Conservation (phyloP, 2,329 filamentous ascomycete species). For the Penicillium sclerotigenum region DNA sequence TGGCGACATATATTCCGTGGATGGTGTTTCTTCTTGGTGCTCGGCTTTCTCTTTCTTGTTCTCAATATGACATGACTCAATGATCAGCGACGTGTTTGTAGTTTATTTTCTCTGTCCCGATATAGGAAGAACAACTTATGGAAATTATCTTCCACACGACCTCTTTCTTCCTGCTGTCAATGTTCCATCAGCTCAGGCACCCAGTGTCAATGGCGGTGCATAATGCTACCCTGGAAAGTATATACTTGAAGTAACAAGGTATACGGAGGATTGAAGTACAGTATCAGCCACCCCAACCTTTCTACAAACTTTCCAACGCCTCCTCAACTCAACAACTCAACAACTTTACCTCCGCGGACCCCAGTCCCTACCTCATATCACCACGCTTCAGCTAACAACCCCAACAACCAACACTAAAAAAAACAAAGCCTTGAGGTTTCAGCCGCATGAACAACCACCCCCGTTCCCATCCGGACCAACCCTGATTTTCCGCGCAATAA, state of each 20-base stretch:
- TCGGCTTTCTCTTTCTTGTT: background rate
- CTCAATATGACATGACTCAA: constrained; percentile 26
- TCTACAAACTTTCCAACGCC: background rate
- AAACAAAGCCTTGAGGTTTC: constrained; percentile 4
- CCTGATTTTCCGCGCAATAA: background rate
- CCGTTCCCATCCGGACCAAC: constrained; percentile 4
- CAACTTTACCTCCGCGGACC: background rate
- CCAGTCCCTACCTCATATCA: background rate
- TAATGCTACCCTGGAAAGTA: constrained; percentile 1
- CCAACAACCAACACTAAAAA: background rate
- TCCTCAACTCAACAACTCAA: background rate
- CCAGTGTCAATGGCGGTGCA: background rate
- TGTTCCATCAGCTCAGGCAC: background rate
- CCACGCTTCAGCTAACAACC: background rate
- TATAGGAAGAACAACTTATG: constrained; percentile 8
- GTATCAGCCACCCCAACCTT: background rate
- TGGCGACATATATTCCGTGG: constrained; percentile 1
- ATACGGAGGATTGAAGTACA: background rate
- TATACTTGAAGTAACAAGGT: too few species aligned
- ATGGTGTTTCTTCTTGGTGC: background rate
- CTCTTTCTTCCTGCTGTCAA: background rate
- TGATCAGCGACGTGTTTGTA: constrained; percentile 26
- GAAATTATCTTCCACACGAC: background rate
- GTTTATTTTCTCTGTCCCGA: constrained; percentile 14
- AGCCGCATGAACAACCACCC: constrained; percentile 1